Base-by-base conservation (phyloP, 768 basidiomycete genomes). In the button mushroom (Agaricus bisporus) region DNA sequence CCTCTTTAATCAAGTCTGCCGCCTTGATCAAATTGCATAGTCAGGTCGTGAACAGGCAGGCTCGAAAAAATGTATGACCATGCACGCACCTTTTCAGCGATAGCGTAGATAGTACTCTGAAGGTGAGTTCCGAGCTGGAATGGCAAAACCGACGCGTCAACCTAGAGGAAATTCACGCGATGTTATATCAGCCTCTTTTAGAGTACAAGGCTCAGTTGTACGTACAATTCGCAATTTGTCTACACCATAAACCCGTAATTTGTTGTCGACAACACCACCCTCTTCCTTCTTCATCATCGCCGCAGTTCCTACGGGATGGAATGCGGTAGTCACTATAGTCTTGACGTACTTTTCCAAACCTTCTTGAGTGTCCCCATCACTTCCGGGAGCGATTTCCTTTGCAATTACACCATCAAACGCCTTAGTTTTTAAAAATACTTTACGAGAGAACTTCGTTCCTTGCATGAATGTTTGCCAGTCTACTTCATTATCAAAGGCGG, bases 221-320 rank as follows among this genome's bases (percentile, higher is more conserved):
- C 65, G 49, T 11, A 62, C 64, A 28, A 70, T 59, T 36, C 66
- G 61, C 6, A 69, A 26, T 51, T 68, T 63, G 20, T 44, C 49
- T 2, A 64, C 62, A n/a, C 69, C 69, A 50, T 69, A 70, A 6
- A 70, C 67, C 46, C 55, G 61, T 36, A 70, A 56, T n/a, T 55
- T 55, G 14, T 63, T 51, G 51, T 68, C 67, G 17, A 70, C 68
- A n/a, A 68, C 69, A 49, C 68, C 68, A n/a, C 67, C 68, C 12
- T 59, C 51, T 17, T 59, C 53, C 36, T 48, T 59, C 18, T 65
- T 67, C 28, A 65, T 55, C 65, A 70, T 66, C 22, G 66, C 44
- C 12, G 58, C 58, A 1, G 66, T 65, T 11, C 64, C 65, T 15
- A 62, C 28, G 4, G 61, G 58, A 38, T 48, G 50, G 22, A 46